Evolutionary conservation across 2,329 filamentous ascomycete species (phyloP).

Genomic region (Aspergillus aculeatus): DNA sequence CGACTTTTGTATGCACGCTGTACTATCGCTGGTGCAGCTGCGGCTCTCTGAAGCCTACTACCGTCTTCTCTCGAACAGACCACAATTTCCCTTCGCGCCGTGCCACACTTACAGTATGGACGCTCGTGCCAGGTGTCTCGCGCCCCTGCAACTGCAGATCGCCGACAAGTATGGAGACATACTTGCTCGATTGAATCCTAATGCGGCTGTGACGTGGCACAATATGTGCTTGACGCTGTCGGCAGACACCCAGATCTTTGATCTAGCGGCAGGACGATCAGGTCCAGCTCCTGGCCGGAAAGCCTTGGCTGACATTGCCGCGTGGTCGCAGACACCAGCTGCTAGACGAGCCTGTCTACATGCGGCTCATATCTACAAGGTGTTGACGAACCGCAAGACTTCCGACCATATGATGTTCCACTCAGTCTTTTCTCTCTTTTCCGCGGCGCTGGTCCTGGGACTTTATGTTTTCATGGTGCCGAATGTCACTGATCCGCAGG

Average conservation of each 20-base stretch:
- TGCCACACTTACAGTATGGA: slow-evolving; percentile 51
- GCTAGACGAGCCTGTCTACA: slow-evolving; percentile 53
- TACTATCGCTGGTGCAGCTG: slow-evolving; percentile 43
- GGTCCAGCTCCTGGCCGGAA: slow-evolving; percentile 49
- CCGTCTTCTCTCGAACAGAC: slow-evolving; percentile 40
- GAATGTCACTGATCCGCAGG: slow-evolving; percentile 22
- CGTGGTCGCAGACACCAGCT: slow-evolving; percentile 52
- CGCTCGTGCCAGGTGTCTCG: slow-evolving; percentile 43
- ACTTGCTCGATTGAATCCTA: slow-evolving; percentile 47
- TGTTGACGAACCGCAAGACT: slow-evolving; percentile 52
- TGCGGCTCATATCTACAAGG: slow-evolving; percentile 53
- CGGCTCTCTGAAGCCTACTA: slow-evolving; percentile 46
- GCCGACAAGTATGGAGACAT: slow-evolving; percentile 41
- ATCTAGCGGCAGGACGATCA: slow-evolving; percentile 52
- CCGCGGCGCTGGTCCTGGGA: slow-evolving; percentile 52
- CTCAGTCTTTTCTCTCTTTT: slow-evolving; percentile 51
- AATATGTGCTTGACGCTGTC: slow-evolving; percentile 54
- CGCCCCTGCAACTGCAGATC: slow-evolving; percentile 34
- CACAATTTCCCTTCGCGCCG: slow-evolving; percentile 43
- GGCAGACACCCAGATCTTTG: slow-evolving; percentile 54
- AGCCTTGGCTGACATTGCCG: slow-evolving; percentile 51
- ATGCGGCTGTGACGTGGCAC: slow-evolving; percentile 54
- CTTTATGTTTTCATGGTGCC: slow-evolving; percentile 53
- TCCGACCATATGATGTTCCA: slow-evolving; percentile 54
- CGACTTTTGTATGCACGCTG: slow-evolving; percentile 37